These are phyloP conservation scores for Cymbopogon citratus DNA, from an alignment of 176 grass and related monocot species.

Conservation along the genomic window DNA sequence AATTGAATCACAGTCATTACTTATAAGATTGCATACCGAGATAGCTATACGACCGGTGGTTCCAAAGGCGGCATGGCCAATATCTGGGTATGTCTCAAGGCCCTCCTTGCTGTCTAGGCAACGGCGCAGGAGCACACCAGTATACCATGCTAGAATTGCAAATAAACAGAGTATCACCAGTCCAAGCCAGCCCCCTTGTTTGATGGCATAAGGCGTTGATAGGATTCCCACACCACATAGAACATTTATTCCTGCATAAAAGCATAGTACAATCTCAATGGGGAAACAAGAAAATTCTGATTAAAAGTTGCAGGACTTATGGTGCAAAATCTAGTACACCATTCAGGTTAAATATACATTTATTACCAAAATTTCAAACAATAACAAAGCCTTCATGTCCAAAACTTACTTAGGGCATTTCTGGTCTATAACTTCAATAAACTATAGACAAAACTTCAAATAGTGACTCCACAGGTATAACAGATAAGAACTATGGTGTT, in stretches of 20 bases:
- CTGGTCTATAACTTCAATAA: not conserved
- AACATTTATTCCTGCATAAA: constrained; percentile 72
- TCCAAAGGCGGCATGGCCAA: constrained; percentile 89
- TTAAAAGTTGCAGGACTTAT: not conserved
- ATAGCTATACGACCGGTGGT: constrained; percentile 64
- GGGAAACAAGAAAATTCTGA: not conserved
- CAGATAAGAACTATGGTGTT: not conserved
- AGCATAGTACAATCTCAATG: not conserved
- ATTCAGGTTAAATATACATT: not conserved
- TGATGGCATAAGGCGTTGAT: constrained; percentile 81
- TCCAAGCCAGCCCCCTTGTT: constrained; percentile 75
- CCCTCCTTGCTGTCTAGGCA: constrained; percentile 81
- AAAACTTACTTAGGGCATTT: not conserved
- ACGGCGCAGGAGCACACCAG: constrained; percentile 64
- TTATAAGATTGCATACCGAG: constrained; percentile 46
- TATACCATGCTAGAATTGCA: constrained; percentile 69
- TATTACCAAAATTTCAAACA: not conserved
- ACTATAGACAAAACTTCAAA: not conserved
- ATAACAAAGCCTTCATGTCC: not conserved
- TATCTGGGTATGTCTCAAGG: constrained; percentile 83
- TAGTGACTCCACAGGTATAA: not conserved
- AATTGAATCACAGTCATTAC: not conserved
- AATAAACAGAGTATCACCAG: constrained; percentile 65
- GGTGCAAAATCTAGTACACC: not conserved
- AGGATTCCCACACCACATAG: constrained; percentile 89